Base-by-base conservation (phyloP, 2,329 filamentous ascomycete species). In the Dryadomyces quercivorus region DNA sequence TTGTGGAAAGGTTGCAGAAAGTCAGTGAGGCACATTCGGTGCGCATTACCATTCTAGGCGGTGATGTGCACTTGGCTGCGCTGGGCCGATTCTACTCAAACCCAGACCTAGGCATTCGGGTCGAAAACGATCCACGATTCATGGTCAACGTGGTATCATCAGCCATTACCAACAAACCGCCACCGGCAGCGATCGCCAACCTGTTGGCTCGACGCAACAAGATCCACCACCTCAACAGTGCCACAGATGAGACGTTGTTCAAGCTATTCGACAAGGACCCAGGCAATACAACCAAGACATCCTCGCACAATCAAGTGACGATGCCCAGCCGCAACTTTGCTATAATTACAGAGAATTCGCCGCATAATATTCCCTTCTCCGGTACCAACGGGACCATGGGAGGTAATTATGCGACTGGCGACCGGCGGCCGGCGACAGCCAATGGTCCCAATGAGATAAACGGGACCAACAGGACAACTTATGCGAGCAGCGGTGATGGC, bases 301-400 rank as follows among this genome's bases (percentile, higher is more conserved):
- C 83, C 1, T 72, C 73, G 46, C 85, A 78, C 64, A 96, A 96
- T 69, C 79, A 88, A 59, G 86, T 88, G 58, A 96, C 91, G 12
- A 96, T 96, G 69, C 82, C 95, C 2, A 91, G 89, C 60, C 82
- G 93, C 22, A 98, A 98, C 67, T 98, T 88, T 77, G 92, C 92
- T 63, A 85, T 87, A 45, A 84, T 98, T 57, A 86, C 88, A 18
- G 88, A 95, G 67, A 96, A 95, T 68, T 82, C 84, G n/a, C 88
- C 78, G 49, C 74, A 75, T 62, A 75, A 75, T 54, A n/a, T 5
- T 13, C 16, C 15, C 12, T 12, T 18, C 3, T 6, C 13, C 4
- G 38, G 13, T 31, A 12, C n/a, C 18, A 21, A 38, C 45, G 26
- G 22, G 26, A 16, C 26, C n/a, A 9, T 5, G 36, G 20, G 20